Base-by-base conservation (phyloP, 345 rosid genomes). In the Hibiscus tridactylites region DNA sequence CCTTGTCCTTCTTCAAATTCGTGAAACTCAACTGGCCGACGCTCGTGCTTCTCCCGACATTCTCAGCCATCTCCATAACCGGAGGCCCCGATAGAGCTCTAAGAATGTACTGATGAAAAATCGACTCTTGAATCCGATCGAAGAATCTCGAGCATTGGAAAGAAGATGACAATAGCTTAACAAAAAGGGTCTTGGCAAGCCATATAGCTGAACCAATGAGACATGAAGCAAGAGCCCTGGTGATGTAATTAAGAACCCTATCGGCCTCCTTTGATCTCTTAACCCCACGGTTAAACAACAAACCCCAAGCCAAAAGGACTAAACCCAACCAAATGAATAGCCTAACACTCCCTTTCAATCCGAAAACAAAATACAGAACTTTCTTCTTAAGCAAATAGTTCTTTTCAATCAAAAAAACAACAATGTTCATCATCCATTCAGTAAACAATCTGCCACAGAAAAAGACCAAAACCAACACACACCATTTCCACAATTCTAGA, bases 41-140 rank as follows among this genome's bases (percentile, higher is more conserved):
- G 68, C 39, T 69, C 10, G 74, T 10, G 3, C 74, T 75, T 4
- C 79, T 70, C 58, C 81, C 75, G 5, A 85, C 13, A 0, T 13
- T 69, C 74, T 79, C 88, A 5, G 71, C 83, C 85, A 76, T 78
- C 75, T 86, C 88, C 85, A 88, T 77, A 28, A 80, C n/a, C 13
- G 93, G 85, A 71, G 85, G 93, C 5, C 90, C 88, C 0, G 89
- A 88, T 17, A 88, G 93, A 3, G 78, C 71, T 72, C 59, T 71
- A 6, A 88, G 82, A 64, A 88, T 70, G 65, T 82, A 86, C 72
- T 86, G 93, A 79, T 86, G 90, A 64, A 85, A 85, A 71, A 88
- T 75, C 3, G 90, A 82, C 46, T 88, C 93, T 57, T 88, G 90
- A 79, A 85, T 86, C 74, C 89, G 74, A 37, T 88, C 93, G 47